Conservation (phyloP, 2,329 filamentous ascomycete genomes). For the Xylaria sp. region DNA sequence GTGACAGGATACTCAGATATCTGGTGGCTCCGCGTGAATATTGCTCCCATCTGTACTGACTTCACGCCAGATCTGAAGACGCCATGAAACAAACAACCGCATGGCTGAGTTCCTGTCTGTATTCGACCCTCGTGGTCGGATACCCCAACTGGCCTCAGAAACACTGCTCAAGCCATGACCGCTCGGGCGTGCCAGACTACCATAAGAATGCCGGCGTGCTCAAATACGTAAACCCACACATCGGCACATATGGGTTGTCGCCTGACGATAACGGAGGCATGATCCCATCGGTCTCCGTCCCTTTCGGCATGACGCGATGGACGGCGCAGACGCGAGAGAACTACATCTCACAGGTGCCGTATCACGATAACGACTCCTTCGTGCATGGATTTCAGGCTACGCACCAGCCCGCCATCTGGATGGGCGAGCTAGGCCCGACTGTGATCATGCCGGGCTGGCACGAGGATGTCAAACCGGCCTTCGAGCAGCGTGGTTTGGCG, state of each 20-base stretch:
- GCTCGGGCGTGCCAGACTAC: constrained; percentile 17
- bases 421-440: constrained; percentile 45
- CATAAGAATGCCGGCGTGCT: constrained; percentile 31
- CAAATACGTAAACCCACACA: constrained; percentile 32
- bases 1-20: not conserved
- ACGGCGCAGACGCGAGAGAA: constrained; percentile 45
- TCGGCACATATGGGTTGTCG: constrained; percentile 31
- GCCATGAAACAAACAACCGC: constrained; percentile 9
- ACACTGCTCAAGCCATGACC: not conserved
- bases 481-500: constrained; percentile 37
- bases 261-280: constrained; percentile 35
- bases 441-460: constrained; percentile 39
- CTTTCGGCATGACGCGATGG: constrained; percentile 49
- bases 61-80: not conserved
- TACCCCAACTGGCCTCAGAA: not conserved
- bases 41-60: not conserved
- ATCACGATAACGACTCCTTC: constrained; percentile 38
- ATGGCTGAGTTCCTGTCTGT: constrained; percentile 7
- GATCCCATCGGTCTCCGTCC: constrained; percentile 36
- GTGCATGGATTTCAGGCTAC: constrained; percentile 47
- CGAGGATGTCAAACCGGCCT: constrained; percentile 29
- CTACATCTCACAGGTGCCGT: constrained; percentile 45
- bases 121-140: not conserved
- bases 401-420: constrained; percentile 49
- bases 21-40: not conserved